phyloP scores from a whole-genome alignment of 1,284 basidiomycete genomes.

The Meripilus lineatus region DNA sequence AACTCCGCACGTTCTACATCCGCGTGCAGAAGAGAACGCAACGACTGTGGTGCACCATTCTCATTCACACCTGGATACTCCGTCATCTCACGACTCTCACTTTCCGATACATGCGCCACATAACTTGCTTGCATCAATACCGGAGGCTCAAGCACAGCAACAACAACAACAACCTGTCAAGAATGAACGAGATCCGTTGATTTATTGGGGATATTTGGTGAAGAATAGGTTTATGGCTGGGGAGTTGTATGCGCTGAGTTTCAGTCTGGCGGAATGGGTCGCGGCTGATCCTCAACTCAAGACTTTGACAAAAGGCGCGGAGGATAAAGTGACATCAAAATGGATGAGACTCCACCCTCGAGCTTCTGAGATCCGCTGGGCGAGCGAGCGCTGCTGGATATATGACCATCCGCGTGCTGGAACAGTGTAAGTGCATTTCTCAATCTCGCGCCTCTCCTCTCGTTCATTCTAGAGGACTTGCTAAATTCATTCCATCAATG shows the following conservation, averaged over 20 bases:
- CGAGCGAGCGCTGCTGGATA: conserved; percentile 93
- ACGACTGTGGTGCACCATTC: not conserved
- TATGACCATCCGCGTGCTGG: conserved; percentile 95
- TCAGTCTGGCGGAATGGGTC: conserved; percentile 87
- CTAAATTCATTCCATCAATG: conserved; percentile 2
- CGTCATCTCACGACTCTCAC: not conserved
- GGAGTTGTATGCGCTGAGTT: conserved; percentile 90
- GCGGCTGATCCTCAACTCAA: conserved; percentile 70
- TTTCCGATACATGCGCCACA: not conserved
- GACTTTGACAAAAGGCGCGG: conserved; percentile 74
- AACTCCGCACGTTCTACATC: not conserved
- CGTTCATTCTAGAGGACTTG: no score
- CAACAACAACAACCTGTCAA: conserved; percentile 5
- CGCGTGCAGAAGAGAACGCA: not conserved
- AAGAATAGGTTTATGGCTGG: conserved; percentile 96
- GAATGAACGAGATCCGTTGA: conserved; percentile 55
- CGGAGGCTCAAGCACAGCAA: conserved; percentile 3
- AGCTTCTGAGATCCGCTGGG: conserved; percentile 79
- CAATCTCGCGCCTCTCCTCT: not conserved
- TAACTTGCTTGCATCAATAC: not conserved
- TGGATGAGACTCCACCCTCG: conserved; percentile 93
- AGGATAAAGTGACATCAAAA: conserved; percentile 93
- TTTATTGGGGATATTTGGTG: conserved; percentile 96
- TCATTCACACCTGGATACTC: not conserved
- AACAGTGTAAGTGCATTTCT: conserved; percentile 65